Base-by-base conservation (phyloP, 1,284 basidiomycete genomes). In the Retiboletus flavoniger region DNA sequence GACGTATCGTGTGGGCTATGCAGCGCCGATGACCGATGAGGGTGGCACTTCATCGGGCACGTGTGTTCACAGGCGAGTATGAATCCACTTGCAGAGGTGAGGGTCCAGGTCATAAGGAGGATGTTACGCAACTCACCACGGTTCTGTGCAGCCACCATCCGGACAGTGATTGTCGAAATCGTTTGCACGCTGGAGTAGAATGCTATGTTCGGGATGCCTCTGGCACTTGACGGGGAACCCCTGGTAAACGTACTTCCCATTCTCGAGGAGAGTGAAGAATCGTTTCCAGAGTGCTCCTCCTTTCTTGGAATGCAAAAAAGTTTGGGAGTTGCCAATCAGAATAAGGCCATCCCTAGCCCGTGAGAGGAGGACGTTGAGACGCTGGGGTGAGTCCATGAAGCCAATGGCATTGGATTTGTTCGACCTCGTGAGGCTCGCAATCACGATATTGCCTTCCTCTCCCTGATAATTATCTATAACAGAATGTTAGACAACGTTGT, bases 371-470 rank as follows among this genome's bases (percentile, higher is more conserved):
- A 86, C 84, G 56, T 82, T 86, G 17, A 85, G 65, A 16, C 84
- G 78, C 64, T 85, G 82, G 0, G 80, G 78, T 3, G 83, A 74
- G 44, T 65, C 76, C 82, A 85, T 84, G 69, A 86, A 86, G 0
- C 84, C 84, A 36, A 86, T 85, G 55, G 81, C 75, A 53, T 75
- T 65, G 0, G 67, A 56, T 0, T 70, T 7, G 56, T 85, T 85
- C 62, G 81, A 84, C 40, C 84, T 68, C 0, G 80, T 82, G 9
- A 86, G 66, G 4, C 77, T 80, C 11, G 74, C 72, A 36, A 85
- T 73, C 24, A 85, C 82, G 50, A 86, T 80, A 34, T 85, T 75
- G 50, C 80, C 80, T 63, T 85, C 83, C 62, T 86, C 84, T 14
- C 84, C 84, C 61, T 85, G 84, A 53, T 82, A 82, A 55, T 82